These are phyloP conservation scores for Apiospora arundinis DNA, from an alignment of 2,329 filamentous ascomycete genomes.

Conservation along the genomic window DNA sequence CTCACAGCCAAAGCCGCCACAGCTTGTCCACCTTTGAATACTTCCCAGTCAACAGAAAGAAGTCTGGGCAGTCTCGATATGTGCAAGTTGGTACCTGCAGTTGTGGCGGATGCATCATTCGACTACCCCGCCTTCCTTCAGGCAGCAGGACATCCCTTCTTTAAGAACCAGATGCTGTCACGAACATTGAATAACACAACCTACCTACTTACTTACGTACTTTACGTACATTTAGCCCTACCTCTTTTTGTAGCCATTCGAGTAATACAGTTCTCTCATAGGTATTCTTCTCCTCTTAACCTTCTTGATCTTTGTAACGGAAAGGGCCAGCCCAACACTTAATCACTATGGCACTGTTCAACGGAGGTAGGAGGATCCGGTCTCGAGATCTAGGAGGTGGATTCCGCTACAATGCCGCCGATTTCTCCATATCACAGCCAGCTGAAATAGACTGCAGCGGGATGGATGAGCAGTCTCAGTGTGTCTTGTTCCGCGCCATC, in stretches of 20 bases:
- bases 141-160: slow-evolving; percentile 5
- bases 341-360: neutral
- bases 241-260: neutral
- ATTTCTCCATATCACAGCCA: slow-evolving; percentile 19
- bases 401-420: neutral
- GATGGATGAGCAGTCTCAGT: slow-evolving; percentile 18
- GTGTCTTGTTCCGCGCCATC: slow-evolving; percentile 18
- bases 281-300: neutral
- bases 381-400: neutral
- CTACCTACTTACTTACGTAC: neutral
- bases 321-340: neutral
- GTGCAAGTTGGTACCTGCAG: neutral
- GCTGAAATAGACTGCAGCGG: slow-evolving; percentile 19
- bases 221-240: neutral
- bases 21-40: neutral
- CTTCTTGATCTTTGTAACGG: neutral
- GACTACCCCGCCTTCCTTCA: slow-evolving; percentile 15
- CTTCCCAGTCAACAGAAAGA: neutral
- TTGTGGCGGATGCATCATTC: neutral
- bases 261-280: neutral
- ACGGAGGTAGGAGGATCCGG: neutral
- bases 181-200: neutral
- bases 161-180: neutral
- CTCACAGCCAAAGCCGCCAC: neutral
- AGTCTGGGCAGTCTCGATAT: neutral